Evolutionary conservation across 176 grass and related monocot species (phyloP).

Genomic region (Pontederia crassipes): DNA sequence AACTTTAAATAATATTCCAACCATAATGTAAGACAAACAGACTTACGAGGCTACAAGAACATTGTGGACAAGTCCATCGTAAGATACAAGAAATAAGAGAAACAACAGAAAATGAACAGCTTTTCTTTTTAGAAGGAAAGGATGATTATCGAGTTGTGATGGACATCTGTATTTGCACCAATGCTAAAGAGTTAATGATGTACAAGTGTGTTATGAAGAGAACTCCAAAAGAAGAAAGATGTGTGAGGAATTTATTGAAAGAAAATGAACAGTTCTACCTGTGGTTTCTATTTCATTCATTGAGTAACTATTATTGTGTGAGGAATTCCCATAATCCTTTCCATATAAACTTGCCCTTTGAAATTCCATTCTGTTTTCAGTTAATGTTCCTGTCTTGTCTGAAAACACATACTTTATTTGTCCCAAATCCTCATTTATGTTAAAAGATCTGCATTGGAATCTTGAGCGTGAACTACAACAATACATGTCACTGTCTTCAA

Average conservation of each 20-base stretch:
- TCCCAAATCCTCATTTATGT: constrained; percentile 97
- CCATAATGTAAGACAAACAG: no score
- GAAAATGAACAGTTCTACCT: constrained; percentile 53
- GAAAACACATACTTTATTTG: constrained; percentile 97
- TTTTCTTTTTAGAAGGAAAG: no score
- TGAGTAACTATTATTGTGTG: constrained; percentile 38
- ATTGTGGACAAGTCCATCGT: no score
- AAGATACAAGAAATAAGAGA: constrained; percentile 7
- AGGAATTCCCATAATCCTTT: constrained; percentile 71
- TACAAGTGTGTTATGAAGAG: no score
- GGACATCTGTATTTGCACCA: no score
- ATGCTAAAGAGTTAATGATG: no score
- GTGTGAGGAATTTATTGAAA: constrained; percentile 9
- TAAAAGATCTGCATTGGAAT: constrained; percentile 98
- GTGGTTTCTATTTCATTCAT: constrained; percentile 52
- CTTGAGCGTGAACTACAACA: constrained; percentile 79
- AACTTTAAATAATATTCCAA: no score
- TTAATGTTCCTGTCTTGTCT: constrained; percentile 96
- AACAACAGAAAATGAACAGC: no score
- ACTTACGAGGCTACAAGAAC: no score
- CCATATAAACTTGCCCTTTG: constrained; percentile 80
- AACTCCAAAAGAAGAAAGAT: constrained; percentile 11
- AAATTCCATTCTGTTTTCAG: constrained; percentile 98
- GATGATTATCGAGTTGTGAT: no score
- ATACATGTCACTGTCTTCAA: constrained; percentile 89